Conservation (phyloP, 305 asterid species). For the Fraxinus albicans region DNA sequence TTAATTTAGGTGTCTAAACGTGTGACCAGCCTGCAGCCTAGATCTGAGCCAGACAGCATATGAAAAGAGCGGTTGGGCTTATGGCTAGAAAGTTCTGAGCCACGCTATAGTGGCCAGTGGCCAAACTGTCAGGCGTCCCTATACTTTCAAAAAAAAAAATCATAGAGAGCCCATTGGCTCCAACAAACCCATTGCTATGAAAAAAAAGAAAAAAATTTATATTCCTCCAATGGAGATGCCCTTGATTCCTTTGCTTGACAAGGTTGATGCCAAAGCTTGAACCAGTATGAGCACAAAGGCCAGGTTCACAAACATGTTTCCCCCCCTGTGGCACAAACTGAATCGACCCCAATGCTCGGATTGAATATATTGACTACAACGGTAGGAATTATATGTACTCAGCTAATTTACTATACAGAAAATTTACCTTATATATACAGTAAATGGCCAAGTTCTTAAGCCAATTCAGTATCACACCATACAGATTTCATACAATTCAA, state of each 20-base stretch:
- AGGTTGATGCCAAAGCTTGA: neutral
- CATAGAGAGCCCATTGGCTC: too few relatives aligned
- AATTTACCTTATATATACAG: constrained; percentile 21
- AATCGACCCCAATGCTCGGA: neutral
- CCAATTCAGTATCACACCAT: constrained; percentile 19
- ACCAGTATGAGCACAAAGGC: neutral
- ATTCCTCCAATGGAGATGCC: neutral
- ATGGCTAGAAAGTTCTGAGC: too few relatives aligned
- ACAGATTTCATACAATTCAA: constrained; percentile 30
- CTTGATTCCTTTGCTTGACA: neutral
- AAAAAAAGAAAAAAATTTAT: too few relatives aligned
- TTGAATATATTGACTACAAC: constrained; percentile 18
- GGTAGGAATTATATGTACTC: neutral
- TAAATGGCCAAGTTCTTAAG: constrained; percentile 20
- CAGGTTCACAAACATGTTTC: neutral
- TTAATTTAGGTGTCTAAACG: neutral
- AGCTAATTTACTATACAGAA: constrained; percentile 28
- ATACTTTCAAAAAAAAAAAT: too few relatives aligned
- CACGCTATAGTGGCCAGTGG: too few relatives aligned
- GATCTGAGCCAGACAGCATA: neutral
- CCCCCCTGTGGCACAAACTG: neutral
- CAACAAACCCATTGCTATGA: neutral
- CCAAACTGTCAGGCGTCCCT: too few relatives aligned
- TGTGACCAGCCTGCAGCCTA: neutral
- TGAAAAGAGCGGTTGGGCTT: too few relatives aligned